Evolutionary conservation across 345 rosid species (phyloP), one percentile per base, ranked within the genome.

Genomic region (Xanthoceras sorbifolium): DNA sequence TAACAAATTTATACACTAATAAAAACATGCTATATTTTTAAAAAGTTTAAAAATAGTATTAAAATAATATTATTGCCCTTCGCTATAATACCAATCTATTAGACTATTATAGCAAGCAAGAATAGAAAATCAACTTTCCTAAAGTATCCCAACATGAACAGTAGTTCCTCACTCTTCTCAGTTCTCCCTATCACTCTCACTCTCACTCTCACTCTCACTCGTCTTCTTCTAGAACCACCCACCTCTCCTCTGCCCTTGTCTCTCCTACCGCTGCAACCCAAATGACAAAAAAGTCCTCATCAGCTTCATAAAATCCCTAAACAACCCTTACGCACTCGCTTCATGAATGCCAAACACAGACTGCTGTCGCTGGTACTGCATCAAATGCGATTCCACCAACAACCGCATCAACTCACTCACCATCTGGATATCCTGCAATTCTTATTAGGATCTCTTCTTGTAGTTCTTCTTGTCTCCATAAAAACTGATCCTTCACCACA

Each of bases 311-410:
- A 71, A 82, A 64, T 74, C 88, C 46, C 84, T 90, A 23, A 86
- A 88, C 74, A 80, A 90, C 77, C 97, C 97, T 59, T 90, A 86
- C 84, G 82, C 82, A 66, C 82, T 91, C 14, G 87, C 94, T 60
- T 90, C 98, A 0, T 92, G 98, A 97, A 17, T 82, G 5, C 83
- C 90, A 0, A 73, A 83, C 66, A 78, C 88, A 0, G 98, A 91
- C 69, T 94, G 96, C 83, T 92, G 97, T 79, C 63, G 59, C 2
- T 94, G 97, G 97, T 84, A 90, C 76, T 81, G 82, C 42, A 90
- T 94, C 17, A 80, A 85, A 46, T 94, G 98, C 60, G 83, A 92
- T 48, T 69, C 71, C 64, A 83, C 85, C 78, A 87, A 85, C 77
- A 73, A 90, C 86, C 93, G 97, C 20, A 85, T 92, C 75, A 82